Evolutionary conservation across 768 basidiomycete genomes (phyloP), one percentile per base, ranked within the genome.

Genomic region (Rhizopogon rudus): DNA sequence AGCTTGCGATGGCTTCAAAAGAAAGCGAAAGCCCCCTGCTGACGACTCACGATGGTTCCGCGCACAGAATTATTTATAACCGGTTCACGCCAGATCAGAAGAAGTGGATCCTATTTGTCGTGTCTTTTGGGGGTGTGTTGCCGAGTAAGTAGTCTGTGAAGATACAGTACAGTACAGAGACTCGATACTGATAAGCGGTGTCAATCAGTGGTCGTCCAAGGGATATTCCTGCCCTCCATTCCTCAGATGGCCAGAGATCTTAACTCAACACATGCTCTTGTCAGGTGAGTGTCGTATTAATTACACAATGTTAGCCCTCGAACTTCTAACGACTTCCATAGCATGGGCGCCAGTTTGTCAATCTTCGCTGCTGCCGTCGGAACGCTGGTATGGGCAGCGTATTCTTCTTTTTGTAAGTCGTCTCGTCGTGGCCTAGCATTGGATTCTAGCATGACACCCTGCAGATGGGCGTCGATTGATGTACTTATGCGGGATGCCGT

Each of bases 211-310:
- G 22, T 42, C n/a, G 81, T 85, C 0, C 75, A 80, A 7, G 83
- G 81, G 0, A 79, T 82, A 0, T 87, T 90, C 63, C 74, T 87
- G 0, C 87, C 87, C 0, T 80, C 81, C 0, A 85, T 90, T 50
- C 85, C 86, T 0, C 76, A 84, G 45, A 81, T 91, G 55, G 81
- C 87, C 2, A 66, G 67, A 22, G 87, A 90, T 55, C 63, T 90
- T 4, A 51, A 77, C n/a, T 75, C 84, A 0, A 81, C 83, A 0
- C 76, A 75, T 0, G 55, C 76, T 9, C 67, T 86, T 17, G 75
- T 89, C 46, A 86, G 81, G 81, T 81, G 43, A 1, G 55, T 29
- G 12, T 31, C 7, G 4, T 29, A 14, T 12, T 10, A 3, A 16
- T 16, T 20, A 4, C 4, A 44, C 17, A 25, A 25, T 25, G 2